Base-by-base conservation (phyloP, 169 alveolate species). In the Cyclospora cayetanensis region DNA sequence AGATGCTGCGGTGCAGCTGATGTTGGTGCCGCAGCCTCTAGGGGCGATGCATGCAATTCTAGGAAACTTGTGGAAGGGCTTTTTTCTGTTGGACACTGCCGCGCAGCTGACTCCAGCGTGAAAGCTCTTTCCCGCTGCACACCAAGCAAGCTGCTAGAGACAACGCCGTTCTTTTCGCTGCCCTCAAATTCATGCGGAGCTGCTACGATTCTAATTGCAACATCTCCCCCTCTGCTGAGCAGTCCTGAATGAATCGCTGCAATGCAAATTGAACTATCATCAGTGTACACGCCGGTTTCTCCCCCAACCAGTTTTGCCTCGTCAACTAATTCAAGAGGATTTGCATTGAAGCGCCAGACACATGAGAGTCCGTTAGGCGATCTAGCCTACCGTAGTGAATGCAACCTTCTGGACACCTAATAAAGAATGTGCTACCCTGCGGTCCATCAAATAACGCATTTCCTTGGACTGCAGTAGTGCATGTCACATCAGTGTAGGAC, bases 181-280 rank as follows among this genome's bases (percentile, higher is more conserved):
- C 97, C 97, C 63, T 95, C 97, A 91, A 94, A 94, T 72, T 96
- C 96, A 31, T 50, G 90, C 15, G 97, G 94, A 37, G 97, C 96
- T 43, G 94, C 76, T 18, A 95, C 94, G 52, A 94, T 85, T 79
- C 95, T 91, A 27, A 96, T 93, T 4, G 50, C 25, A 29, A 94
- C 77, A 25, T 94, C 79, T 27, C 92, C 91, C 34, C 91, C 93
- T 70, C 93, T 91, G 84, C 92, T 95, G 65, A 94, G 94, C 43
- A 94, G 96, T 12, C 97, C 98, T 11, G 97, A 95, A 65, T 97
- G 98, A 18, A 97, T 87, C 39, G 98, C 98, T 11, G 98, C 96
- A 29, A 95, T 85, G 46, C 98, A 97, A 41, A 97, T 93, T 31
- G 98, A 93, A 79, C 98, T 97, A 55, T 95, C 95, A 60, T 95